These are phyloP conservation scores for Flueggea neowawraea DNA, from an alignment of 441 rosid genomes.

Conservation along the genomic window DNA sequence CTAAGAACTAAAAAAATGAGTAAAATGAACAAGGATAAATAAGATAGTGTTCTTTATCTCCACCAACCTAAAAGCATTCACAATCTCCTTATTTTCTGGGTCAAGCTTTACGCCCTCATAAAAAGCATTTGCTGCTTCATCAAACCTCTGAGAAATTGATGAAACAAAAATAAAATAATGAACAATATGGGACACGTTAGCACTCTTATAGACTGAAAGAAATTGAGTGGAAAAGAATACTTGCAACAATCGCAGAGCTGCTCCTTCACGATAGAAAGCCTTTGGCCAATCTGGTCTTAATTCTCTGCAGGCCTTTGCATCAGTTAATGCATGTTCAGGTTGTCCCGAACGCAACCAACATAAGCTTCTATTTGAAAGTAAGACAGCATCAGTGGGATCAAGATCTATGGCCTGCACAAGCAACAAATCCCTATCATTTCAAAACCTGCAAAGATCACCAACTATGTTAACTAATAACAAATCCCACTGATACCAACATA, in stretches of 20 bases:
- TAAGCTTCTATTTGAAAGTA: slow-evolving; percentile 88
- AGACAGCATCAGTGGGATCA: slow-evolving; percentile 70
- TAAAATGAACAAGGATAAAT: background rate
- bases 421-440: slow-evolving; percentile 9
- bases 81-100: slow-evolving; percentile 84
- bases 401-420: slow-evolving; percentile 73
- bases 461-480: no score
- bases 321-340: slow-evolving; percentile 71
- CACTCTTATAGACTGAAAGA: background rate
- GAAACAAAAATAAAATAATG: slow-evolving; percentile 5
- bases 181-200: background rate
- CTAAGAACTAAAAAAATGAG: no score
- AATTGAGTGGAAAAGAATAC: slow-evolving; percentile 24
- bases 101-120: slow-evolving; percentile 81
- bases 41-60: background rate
- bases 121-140: slow-evolving; percentile 93
- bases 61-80: slow-evolving; percentile 68
- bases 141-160: slow-evolving; percentile 60
- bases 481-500: no score
- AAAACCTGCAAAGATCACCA: background rate
- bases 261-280: slow-evolving; percentile 92
- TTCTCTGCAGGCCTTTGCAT: slow-evolving; percentile 75
- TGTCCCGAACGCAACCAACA: slow-evolving; percentile 85
- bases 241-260: slow-evolving; percentile 76
- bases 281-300: slow-evolving; percentile 84